Evolutionary conservation across 2,329 filamentous ascomycete species (phyloP), one percentile per base, ranked within the genome.

Genomic region (Pleomassaria siparia): DNA sequence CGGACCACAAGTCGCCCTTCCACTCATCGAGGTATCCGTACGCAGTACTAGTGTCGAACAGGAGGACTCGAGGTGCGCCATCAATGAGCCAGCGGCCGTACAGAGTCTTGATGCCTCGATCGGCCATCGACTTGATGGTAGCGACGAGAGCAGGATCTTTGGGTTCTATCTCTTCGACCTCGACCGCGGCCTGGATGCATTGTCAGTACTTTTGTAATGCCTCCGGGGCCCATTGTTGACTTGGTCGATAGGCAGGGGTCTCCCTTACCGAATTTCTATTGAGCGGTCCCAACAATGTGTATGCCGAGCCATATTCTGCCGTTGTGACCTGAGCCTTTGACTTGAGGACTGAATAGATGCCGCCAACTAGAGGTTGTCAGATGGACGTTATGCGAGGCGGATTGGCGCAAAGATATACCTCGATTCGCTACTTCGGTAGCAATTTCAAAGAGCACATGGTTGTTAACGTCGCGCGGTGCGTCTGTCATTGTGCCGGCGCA

Each of bases 261-360:
- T n/a, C n/a, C 68, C 87, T 65, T 80, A 94, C 89, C 57, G 94
- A 96, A 63, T 87, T 82, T 70, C 88, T 86, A 75, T 97, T 96
- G 69, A 95, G 85, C 49, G 94, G 94, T 2, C 94, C 94, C 70
- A 99, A 91, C 57, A 97, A 82, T 22, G 90, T 95, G 74, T 99
- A 99, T 58, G 90, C 85, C 50, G 96, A 91, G 73, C 94, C 94
- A 94, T 97, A 99, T 74, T 99, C 94, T 52, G 91, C 91, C 1
- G 92, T 96, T 35, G 94, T 97, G 53, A 97, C 94, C 42, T 94
- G 92, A 29, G 94, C 92, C 75, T 99, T 99, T 53, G 94, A 99
- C 75, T 99, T 99, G 75, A 99, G 86, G 58, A 99, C 94, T 13
- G 92, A 97, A 80, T 99, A 99, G 76, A 99, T 99, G 64, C 94